Evolutionary conservation across 345 rosid genomes (phyloP), one percentile per base, ranked within the genome.

Genomic region (Rhodomyrtus tomentosa): DNA sequence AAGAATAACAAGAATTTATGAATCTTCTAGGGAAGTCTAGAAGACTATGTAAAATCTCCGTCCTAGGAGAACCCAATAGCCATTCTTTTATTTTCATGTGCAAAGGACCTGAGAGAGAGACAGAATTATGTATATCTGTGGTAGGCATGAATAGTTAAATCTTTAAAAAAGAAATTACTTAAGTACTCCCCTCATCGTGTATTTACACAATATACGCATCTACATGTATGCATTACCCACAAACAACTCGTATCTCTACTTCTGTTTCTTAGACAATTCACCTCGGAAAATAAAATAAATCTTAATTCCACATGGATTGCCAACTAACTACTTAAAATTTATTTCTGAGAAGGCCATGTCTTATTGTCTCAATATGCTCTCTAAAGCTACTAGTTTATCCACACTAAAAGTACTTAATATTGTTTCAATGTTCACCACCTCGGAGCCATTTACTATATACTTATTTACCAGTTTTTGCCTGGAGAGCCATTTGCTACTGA

Each of bases 21-120:
- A 93, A 96, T 81, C 79, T 84, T 72, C 87, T 81, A 40, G 96
- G 94, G 87, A 94, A 94, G 85, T 90, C 95, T 72, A 87, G 84
- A 82, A 96, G 93, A 84, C 89, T 89, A 83, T 86, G 89, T 85
- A 93, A 85, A 88, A 95, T 91, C 86, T 81, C 85, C 86, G 73
- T 84, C 81, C 81, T 81, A 82, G 52, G 51, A 85, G 86, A 84
- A 68, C 93, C 91, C 85, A 84, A 88, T 83, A 96, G 92, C 99
- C 99, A 96, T 89, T 88, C 92, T 80, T 91, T 92, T 83, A 90
- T 88, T 72, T 80, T 85, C 83, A 82, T 86, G 82, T 92, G 92
- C 81, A 96, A 85, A 82, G 91, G 20, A 84, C 88, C 88, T 84
- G 54, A 29, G 45, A 68, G 27, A 27, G 58, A 42, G 53, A 51